Base-by-base conservation (phyloP, 75 land plant genomes). In the Ceratopteris richardii region DNA sequence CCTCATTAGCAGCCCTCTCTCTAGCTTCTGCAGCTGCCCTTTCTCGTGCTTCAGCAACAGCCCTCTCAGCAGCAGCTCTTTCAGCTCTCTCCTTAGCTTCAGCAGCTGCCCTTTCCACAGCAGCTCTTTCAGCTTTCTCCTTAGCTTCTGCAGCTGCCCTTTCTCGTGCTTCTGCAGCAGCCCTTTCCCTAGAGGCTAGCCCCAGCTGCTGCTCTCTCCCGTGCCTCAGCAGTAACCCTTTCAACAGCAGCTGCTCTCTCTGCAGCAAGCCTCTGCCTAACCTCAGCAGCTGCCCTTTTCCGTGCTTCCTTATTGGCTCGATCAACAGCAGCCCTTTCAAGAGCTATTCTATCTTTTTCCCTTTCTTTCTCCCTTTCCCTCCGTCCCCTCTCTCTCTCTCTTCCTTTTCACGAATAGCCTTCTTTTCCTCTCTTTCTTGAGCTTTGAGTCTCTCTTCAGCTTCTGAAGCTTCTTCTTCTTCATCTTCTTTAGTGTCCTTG, bases 1-100 rank as follows among this genome's bases (percentile, higher is more conserved):
- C 88, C 62, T 88, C 93, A 52, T 73, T 66, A 60, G 88, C 89
- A 64, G 82, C 80, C 59, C 80, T 51, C 31, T 83, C 82, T 44
- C 68, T 55, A 51, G 62, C 73, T 41, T 73, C 74, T 10, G 57
- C 70, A 68, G 63, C 86, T 64, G 64, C 83, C 48, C 71, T 68
- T 67, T 83, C 74, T 13, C 81, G 54, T 25, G 67, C 88, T 56
- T 75, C 75, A 19, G 70, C 56, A 7, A 56, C 56, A 12, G 50
- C 59, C 29, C 43, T 68, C 59, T 66, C 78, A 16, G 40, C 66
- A 31, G 71, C 70, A 48, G 77, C n/a, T n/a, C n/a, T n/a, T n/a
- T n/a, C n/a, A n/a, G n/a, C n/a, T n/a, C n/a, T n/a, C n/a, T n/a
- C n/a, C n/a, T n/a, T n/a, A n/a, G n/a, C n/a, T n/a, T n/a, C n/a